A percentile compares a stretch with the other conserved stretches of the same genome.
Conservation (phyloP, 176 grass and related monocot species). For the Triticum turgidum region DNA sequence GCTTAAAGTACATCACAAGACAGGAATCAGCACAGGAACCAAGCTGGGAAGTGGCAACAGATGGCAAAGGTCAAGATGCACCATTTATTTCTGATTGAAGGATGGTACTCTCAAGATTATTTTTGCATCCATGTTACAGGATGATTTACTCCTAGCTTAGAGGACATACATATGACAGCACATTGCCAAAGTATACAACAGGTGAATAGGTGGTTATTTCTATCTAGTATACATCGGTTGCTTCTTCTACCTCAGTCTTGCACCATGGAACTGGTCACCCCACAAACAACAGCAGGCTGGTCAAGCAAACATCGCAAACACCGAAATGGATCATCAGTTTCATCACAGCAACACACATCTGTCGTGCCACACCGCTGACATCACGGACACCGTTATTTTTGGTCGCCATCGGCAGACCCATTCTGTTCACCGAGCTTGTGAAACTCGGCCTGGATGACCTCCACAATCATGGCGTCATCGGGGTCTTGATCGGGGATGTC, state of each 20-base stretch:
- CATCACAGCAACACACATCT: not conserved
- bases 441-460: slow-evolving; percentile 73
- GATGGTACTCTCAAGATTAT: not conserved
- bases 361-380: not conserved
- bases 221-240: slow-evolving; percentile 13
- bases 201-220: slow-evolving; percentile 9
- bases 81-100: slow-evolving; percentile 1
- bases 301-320: slow-evolving; percentile 8
- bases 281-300: slow-evolving; percentile 5
- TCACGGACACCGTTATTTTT: not conserved
- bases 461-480: slow-evolving; percentile 53
- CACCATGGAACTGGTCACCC: slow-evolving; percentile 26
- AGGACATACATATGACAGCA: not conserved
- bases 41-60: not conserved
- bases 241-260: slow-evolving; percentile 10
- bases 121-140: slow-evolving; percentile 2
- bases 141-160: slow-evolving; percentile 1
- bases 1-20: not conserved
- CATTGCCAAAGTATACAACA: slow-evolving; percentile 15
- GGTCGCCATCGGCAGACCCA: slow-evolving; percentile 15
- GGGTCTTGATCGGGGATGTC: slow-evolving; percentile 71
- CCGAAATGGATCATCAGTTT: slow-evolving; percentile 18
- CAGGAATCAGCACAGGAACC: not conserved
- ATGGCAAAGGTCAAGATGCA: slow-evolving; percentile 5
- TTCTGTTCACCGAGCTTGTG: slow-evolving; percentile 71